These are phyloP conservation scores for Alternaria brassicae DNA, from an alignment of 2,329 filamentous ascomycete species.

Conservation along the genomic window DNA sequence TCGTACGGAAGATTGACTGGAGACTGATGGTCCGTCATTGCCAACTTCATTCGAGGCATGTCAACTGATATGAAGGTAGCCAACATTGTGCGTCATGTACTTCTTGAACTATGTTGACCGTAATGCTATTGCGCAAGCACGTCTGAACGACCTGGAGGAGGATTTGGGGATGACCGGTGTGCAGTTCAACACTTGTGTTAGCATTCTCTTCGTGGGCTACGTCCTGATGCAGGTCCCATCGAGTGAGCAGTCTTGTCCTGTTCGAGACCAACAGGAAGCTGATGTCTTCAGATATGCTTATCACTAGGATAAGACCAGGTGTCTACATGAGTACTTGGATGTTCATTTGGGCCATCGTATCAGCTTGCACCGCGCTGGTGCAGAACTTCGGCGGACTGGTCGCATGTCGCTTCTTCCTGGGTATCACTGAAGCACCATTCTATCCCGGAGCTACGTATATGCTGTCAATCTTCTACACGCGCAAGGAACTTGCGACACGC, in stretches of 20 bases:
- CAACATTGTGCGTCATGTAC: constrained; percentile 54
- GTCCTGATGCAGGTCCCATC: constrained; percentile 49
- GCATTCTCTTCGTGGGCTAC: constrained; percentile 63
- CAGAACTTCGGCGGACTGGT: constrained; percentile 45
- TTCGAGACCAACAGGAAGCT: neutral
- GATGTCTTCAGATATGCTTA: constrained; percentile 45
- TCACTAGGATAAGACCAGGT: constrained; percentile 44
- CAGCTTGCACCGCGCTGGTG: constrained; percentile 43
- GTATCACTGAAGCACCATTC: constrained; percentile 52
- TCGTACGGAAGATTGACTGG: constrained; percentile 45
- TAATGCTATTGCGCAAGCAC: constrained; percentile 70
- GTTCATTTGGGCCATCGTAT: constrained; percentile 47
- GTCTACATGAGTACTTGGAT: constrained; percentile 48
- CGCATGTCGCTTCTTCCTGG: constrained; percentile 40
- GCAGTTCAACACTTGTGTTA: constrained; percentile 54
- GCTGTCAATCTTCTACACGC: constrained; percentile 71
- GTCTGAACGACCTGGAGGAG: constrained; percentile 66
- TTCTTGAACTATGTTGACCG: constrained; percentile 58
- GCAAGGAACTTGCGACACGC: constrained; percentile 54
- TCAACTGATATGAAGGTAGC: constrained; percentile 27
- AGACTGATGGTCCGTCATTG: constrained; percentile 36
- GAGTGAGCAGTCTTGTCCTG: constrained; percentile 19
- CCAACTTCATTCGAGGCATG: neutral
- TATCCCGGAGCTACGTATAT: constrained; percentile 69
- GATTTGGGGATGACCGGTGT: constrained; percentile 52